Evolutionary conservation across 495 filamentous ascomycete species (phyloP).

Genomic region (Daldinia caldariorum): DNA sequence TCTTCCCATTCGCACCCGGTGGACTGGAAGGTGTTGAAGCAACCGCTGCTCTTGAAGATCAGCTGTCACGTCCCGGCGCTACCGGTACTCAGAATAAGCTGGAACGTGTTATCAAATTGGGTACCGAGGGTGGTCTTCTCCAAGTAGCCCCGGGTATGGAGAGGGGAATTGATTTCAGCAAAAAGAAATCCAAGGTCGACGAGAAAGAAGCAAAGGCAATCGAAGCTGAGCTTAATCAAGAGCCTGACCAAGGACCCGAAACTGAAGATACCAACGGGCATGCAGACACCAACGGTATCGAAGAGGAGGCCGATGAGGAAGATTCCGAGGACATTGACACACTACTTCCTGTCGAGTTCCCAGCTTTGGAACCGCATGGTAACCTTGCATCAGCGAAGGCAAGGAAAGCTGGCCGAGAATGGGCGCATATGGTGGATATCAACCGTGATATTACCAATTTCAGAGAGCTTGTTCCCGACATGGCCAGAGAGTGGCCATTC

Average conservation of each 20-base stretch:
- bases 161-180: conserved; percentile 78
- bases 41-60: conserved; percentile 77
- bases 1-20: conserved; percentile 95
- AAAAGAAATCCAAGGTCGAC: conserved; percentile 66
- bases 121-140: conserved; percentile 79
- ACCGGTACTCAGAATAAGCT: conserved; percentile 63
- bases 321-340: conserved; percentile 85
- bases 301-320: conserved; percentile 55
- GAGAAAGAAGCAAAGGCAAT: conserved; percentile 72
- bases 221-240: conserved; percentile 75
- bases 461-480: conserved; percentile 89
- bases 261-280: conserved; percentile 57
- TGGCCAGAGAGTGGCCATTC: conserved; percentile 96
- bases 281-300: conserved; percentile 50
- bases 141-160: conserved; percentile 84
- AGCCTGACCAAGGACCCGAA: conserved; percentile 60
- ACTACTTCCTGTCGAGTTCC: conserved; percentile 91
- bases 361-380: conserved; percentile 85
- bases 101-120: conserved; percentile 83
- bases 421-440: conserved; percentile 98
- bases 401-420: conserved; percentile 81
- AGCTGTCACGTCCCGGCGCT: conserved; percentile 54
- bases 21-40: conserved; percentile 89
- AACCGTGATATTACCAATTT: conserved; percentile 93
- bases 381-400: conserved; percentile 75